These are phyloP conservation scores for Apiospora saccharicola DNA, from an alignment of 2,329 filamentous ascomycete species.

Conservation along the genomic window DNA sequence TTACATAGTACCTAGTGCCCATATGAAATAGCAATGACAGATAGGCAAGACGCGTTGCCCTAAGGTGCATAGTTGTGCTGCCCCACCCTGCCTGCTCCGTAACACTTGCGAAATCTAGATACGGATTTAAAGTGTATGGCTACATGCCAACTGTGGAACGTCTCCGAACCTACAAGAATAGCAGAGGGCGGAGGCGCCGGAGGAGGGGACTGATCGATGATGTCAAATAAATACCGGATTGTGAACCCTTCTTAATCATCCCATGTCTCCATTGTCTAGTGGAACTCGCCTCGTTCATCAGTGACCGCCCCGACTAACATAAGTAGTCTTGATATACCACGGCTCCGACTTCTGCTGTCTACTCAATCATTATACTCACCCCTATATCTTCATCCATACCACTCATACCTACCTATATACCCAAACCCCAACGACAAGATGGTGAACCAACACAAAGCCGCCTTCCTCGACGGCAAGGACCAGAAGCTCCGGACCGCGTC, in stretches of 20 bases:
- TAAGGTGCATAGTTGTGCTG: not conserved
- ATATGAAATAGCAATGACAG: conserved; percentile 1
- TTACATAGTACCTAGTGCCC: not conserved
- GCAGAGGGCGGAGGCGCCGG: not conserved
- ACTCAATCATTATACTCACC: not conserved
- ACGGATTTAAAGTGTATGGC: conserved; percentile 5
- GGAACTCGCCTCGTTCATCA: not conserved
- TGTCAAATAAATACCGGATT: conserved; percentile 5
- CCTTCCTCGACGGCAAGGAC: conserved; percentile 22
- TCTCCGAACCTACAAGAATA: conserved; percentile 17
- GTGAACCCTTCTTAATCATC: not conserved
- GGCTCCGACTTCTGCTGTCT: not conserved
- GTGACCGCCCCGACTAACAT: not conserved
- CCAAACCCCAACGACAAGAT: not conserved
- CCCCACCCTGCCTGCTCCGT: not conserved
- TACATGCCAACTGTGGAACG: not conserved
- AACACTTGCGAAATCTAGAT: not conserved
- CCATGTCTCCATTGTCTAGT: not conserved
- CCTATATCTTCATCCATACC: too few relatives aligned
- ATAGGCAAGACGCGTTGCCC: not conserved
- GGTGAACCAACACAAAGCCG: conserved; percentile 24
- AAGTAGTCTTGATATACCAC: not conserved
- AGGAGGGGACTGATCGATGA: not conserved
- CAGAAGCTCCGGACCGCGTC: conserved; percentile 9
- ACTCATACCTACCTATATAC: not conserved